Base-by-base conservation (phyloP, 352 stramenopile genomes). In the Pythium graminicola region DNA sequence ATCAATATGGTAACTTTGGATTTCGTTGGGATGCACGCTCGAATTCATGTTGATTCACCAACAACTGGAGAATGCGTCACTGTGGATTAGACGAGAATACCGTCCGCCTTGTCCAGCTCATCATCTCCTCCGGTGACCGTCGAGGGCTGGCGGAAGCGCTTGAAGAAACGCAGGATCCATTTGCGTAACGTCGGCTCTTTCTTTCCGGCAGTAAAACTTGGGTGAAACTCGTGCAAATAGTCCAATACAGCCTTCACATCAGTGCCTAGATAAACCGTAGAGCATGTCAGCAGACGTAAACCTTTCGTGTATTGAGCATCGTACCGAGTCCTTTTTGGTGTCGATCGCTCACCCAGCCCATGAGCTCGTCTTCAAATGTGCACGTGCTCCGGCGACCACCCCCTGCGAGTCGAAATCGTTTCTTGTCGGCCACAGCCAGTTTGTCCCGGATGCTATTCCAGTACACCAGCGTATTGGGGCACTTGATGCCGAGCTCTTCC, bases 111-210 rank as follows among this genome's bases (percentile, higher is more conserved):
- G 27, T 62, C 52, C 6, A 66, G 36, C 20, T 62, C 59, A 26
- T 65, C 59, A 16, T 66, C 59, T 1, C 27, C 59, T n/a, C 59
- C 51, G 1, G 47, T 62, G 50, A 27, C 44, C 1, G 53, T 31
- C 14, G 60, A 68, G 1, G 48, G 50, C n/a, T 57, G 65, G 64
- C 73, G 84, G 42, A 78, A 88, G 7, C 79, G 76, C 59, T 90
- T 85, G 53, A 90, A 90, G 42, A 90, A 90, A 41, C 80, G 77
- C 20, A 90, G 49, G 17, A 90, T 87, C 80, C 80, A 88, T 42
- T 88, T 87, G 51, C 80, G 74, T 46, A 90, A 62, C 20, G 76
- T 88, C 19, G 76, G 64, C 59, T 90, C 80, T 43, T 88, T 90
- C 64, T 90, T 87, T 10, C 80, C 80, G n/a, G 80, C 72, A 2